Base-by-base conservation (phyloP, 257 asterid species). In the Linderniella brevidens region DNA sequence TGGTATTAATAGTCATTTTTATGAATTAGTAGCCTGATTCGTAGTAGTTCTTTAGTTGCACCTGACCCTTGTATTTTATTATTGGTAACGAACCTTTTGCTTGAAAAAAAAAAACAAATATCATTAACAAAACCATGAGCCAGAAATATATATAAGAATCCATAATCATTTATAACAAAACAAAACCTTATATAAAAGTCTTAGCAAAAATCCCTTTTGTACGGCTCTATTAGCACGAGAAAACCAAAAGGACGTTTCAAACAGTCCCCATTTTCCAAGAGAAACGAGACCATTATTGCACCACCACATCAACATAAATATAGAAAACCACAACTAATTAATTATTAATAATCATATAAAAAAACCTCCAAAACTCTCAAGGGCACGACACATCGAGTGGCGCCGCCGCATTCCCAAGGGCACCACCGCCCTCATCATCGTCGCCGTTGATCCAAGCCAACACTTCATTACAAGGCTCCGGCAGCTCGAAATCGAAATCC, bases 321-420 rank as follows among this genome's bases (percentile, higher is more conserved):
- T 2, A 11, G 4, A 39, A 39, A 10, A 10, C 3, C 15, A 39
- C 1, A 39, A 39, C 43, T 39, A 2, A 13, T 11, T 3, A 10
- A 13, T 1, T 2, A 2, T 10, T 39, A 9, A 39, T 13, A 39
- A 13, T 9, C 3, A 2, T 2, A 11, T 39, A 10, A 13, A 2
- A 39, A 1, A 10, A 11, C 4, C 13, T 39, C 82, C 77, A 90
- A 93, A 88, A 88, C 84, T 80, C 75, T 84, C 68, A 88, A 49
- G 70, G 94, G 98, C 94, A 88, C 37, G 79, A 79, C 15, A 75
- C 76, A 55, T 81, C 66, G 58, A 78, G 81, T 64, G 92, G 53
- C 15, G 80, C 29, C 35, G 67, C 72, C 7, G 54, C 54, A 57
- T 37, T 46, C 7, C 36, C 19, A 5, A 51, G 9, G 11, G 66